Conservation (phyloP, 2,329 filamentous ascomycete species). For the Byssothecium circinans region DNA sequence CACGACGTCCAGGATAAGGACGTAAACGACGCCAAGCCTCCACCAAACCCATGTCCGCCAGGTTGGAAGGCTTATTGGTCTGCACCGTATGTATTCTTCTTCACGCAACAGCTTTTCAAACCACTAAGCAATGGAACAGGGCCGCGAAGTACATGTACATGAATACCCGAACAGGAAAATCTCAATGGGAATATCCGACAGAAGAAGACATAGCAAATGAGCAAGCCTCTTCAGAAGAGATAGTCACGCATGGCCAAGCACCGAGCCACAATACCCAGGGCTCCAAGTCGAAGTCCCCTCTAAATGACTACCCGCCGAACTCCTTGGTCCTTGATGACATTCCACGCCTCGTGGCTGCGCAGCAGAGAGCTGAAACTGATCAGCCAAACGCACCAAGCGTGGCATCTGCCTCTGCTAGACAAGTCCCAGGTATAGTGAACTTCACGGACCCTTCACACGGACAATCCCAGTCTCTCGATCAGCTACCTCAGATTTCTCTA, state of each 20-base stretch:
- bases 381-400: no score
- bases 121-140: neutral
- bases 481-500: neutral
- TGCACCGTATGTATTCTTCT: neutral
- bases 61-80: conserved; percentile 4
- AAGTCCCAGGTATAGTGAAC: no score
- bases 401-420: no score
- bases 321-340: neutral
- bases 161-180: neutral
- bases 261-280: neutral
- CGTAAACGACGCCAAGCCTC: neutral
- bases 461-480: neutral
- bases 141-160: neutral
- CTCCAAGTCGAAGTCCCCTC: neutral
- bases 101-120: neutral
- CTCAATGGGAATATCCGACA: neutral
- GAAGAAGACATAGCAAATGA: neutral
- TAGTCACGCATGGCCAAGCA: neutral
- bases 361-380: no score
- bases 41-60: neutral
- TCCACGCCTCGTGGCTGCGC: neutral
- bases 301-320: neutral
- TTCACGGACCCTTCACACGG: no score
- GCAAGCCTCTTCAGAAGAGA: neutral
- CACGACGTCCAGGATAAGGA: neutral